phyloP scores from a whole-genome alignment of 169 alveolate genomes.

The Plasmodium malariae region DNA sequence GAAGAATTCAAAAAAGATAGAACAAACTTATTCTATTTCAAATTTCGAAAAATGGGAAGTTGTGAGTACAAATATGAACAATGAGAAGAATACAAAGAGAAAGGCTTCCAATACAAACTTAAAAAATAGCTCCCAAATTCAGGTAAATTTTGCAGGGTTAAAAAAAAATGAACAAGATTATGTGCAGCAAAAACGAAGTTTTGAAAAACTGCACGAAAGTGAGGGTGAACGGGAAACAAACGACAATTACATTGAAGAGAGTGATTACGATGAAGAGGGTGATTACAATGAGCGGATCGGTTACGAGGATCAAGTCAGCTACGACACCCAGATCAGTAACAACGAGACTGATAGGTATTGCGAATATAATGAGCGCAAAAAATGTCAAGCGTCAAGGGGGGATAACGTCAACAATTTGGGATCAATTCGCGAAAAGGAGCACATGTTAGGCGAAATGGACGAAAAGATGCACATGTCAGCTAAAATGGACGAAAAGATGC shows the following conservation, averaged over 20 bases:
- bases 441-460: no score
- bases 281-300: not conserved
- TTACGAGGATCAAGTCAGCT: no score
- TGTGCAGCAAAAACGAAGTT: not conserved
- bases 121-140: not conserved
- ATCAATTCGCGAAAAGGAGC: no score
- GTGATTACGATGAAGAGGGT: not conserved
- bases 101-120: not conserved
- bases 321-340: no score
- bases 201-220: not conserved
- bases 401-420: no score
- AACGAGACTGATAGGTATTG: no score
- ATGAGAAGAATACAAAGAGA: not conserved
- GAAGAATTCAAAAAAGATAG: not conserved
- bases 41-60: not conserved
- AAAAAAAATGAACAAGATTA: slow-evolving; percentile 22
- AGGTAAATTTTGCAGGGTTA: slow-evolving; percentile 16
- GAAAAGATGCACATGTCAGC: no score
- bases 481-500: no score
- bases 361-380: no score
- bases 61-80: not conserved
- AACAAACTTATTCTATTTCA: not conserved
- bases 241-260: slow-evolving; percentile 8
- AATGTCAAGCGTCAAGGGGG: no score
- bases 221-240: slow-evolving; percentile 4